Evolutionary conservation across 352 stramenopile genomes (phyloP).

Genomic region (Phytophthora tubulina): DNA sequence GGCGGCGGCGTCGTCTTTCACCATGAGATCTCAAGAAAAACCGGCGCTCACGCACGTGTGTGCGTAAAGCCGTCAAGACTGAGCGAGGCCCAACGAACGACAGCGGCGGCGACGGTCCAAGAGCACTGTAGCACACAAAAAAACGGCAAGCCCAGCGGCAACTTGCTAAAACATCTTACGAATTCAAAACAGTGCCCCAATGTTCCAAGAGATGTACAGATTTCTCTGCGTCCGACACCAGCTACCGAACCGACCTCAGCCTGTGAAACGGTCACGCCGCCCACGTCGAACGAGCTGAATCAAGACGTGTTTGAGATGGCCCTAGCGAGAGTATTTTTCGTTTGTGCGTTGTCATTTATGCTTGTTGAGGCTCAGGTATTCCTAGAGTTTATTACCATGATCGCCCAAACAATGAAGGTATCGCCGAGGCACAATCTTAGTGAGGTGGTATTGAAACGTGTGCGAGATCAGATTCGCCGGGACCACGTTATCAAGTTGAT

Average conservation of each 20-base stretch:
- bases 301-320: slow-evolving; percentile 17
- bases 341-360: slow-evolving; percentile 13
- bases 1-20: too few relatives aligned
- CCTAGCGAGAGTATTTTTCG: slow-evolving; percentile 9
- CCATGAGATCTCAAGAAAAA: too few relatives aligned
- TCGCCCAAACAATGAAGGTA: slow-evolving; percentile 4
- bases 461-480: too few relatives aligned
- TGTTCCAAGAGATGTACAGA: slow-evolving; percentile 12
- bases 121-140: slow-evolving; percentile 1
- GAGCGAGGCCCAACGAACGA: too few relatives aligned
- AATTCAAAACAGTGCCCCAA: slow-evolving; percentile 8
- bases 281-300: neutral
- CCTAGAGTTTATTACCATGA: slow-evolving; percentile 10
- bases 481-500: too few relatives aligned
- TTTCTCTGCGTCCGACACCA: slow-evolving; percentile 2
- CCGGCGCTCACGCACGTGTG: too few relatives aligned
- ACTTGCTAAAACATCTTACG: slow-evolving; percentile 11
- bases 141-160: slow-evolving; percentile 16
- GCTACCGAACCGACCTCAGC: neutral
- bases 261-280: neutral
- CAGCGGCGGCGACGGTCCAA: too few relatives aligned
- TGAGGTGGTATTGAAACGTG: too few relatives aligned
- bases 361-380: slow-evolving; percentile 12
- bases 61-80: too few relatives aligned
- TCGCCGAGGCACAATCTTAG: neutral